Evolutionary conservation across 139 green algal species (phyloP), one percentile per base, ranked within the genome.

Genomic region (Coelastrella sp.): DNA sequence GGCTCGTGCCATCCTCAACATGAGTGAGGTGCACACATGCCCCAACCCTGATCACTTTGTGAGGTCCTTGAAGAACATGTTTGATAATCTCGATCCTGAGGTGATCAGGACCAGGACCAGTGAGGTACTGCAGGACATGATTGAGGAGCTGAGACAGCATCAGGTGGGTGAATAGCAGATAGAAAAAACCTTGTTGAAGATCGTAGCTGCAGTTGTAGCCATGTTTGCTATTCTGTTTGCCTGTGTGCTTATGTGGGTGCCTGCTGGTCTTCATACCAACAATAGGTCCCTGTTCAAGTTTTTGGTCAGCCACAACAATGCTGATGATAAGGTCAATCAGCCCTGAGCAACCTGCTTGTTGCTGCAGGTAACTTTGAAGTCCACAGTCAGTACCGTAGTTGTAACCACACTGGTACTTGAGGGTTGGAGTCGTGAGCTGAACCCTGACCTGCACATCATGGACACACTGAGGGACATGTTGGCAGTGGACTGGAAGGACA

Each of bases 391-490:
- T 48, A 90, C 89, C 4, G 91, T 98, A 38, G 91, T 98, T 51
- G 91, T 98, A 13, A 96, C 95, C 11, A 96, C 91, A 30, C 85
- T 98, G 79, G 95, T 98, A 73, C 88, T 98, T 66, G 96, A 98
- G 89, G 95, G 95, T 51, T 98, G 96, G 96, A 94, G 89, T 73
- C 92, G 77, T 45, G 92, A 95, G 90, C 93, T 98, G 13, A 90
- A 98, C 86, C 95, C 95, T 1, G 95, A 98, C 79, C 91, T 98
- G 60, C 89, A 90, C 74, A 96, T 98, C 77, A 88, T 98, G 88
- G 94, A 97, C 79, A 89, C 81, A 34, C 87, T 95, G 79, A 68
- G 85, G 0, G 90, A 93, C 76, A 86, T 93, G 86, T 75, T 95
- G 74, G 74, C 72, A 11, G 67, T 80, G 9, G 90, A 90, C 66